Conservation (phyloP, 2,329 filamentous ascomycete genomes). For the Cyphellophora europaea region DNA sequence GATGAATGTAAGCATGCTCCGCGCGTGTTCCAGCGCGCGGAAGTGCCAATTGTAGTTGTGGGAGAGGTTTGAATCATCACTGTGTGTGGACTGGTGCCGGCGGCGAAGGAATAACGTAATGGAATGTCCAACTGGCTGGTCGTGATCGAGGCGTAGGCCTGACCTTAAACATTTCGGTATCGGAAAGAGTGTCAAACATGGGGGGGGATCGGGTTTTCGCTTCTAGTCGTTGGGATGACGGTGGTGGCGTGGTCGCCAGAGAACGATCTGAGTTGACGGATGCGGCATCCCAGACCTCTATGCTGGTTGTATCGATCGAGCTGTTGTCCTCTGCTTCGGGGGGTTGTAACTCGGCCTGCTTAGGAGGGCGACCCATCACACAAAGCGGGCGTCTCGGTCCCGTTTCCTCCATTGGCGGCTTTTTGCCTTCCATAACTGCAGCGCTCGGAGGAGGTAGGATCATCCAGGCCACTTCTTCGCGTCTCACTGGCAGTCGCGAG, state of each 20-base stretch:
- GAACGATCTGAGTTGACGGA: background rate
- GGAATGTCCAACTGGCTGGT: conserved; percentile 12
- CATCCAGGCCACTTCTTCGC: conserved; percentile 78
- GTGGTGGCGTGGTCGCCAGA: background rate
- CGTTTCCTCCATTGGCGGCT: conserved; percentile 28
- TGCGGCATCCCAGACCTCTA: conserved; percentile 2
- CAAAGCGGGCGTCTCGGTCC: conserved; percentile 14
- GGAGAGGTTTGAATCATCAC: no score
- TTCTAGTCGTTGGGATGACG: conserved; percentile 1
- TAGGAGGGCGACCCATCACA: conserved; percentile 12
- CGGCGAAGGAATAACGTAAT: conserved; percentile 10
- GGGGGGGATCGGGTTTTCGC: conserved; percentile 5
- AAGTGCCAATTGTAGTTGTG: no score
- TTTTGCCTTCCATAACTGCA: conserved; percentile 82
- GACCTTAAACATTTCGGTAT: background rate
- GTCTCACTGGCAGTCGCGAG: conserved; percentile 60
- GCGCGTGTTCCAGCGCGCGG: no score
- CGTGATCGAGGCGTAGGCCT: conserved; percentile 9
- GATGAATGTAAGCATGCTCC: no score
- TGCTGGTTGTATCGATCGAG: background rate
- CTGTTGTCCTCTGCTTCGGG: conserved; percentile 3
- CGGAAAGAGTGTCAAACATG: background rate
- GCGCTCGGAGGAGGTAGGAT: conserved; percentile 82
- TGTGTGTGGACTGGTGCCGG: no score
- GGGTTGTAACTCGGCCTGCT: no score